Conservation (phyloP, 2,329 filamentous ascomycete genomes). For the Dactylellina cionopaga region DNA sequence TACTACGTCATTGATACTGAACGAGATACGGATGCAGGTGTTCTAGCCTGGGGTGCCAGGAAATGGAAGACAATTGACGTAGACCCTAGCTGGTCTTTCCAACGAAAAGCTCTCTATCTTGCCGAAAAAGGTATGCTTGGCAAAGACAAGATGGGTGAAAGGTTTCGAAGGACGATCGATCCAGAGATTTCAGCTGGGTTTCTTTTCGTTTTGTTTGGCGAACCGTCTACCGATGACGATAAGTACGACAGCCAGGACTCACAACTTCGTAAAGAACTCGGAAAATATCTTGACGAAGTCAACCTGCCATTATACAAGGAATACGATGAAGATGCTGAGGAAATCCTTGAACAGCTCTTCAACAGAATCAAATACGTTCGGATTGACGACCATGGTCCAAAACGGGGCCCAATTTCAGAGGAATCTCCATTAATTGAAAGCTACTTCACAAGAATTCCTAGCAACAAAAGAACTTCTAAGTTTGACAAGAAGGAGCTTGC, state of each 20-base stretch:
- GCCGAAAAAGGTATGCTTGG: conserved; percentile 75
- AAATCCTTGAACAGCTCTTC: conserved; percentile 88
- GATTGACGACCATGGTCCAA: conserved; percentile 90
- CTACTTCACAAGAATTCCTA: conserved; percentile 90
- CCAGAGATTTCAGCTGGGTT: conserved; percentile 76
- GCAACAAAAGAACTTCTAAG: conserved; percentile 79
- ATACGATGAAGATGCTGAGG: conserved; percentile 83
- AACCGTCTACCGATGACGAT: conserved; percentile 67
- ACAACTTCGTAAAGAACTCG: conserved; percentile 66
- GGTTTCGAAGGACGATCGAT: conserved; percentile 77
- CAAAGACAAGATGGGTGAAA: conserved; percentile 78
- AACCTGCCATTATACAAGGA: conserved; percentile 92
- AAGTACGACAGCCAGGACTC: conserved; percentile 66
- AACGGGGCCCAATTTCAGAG: conserved; percentile 79
- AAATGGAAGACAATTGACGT: conserved; percentile 64
- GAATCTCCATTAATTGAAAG: conserved; percentile 86
- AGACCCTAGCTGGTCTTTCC: conserved; percentile 62
- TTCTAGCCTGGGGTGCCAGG: conserved; percentile 76
- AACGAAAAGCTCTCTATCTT: conserved; percentile 71
- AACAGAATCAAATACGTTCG: conserved; percentile 95
- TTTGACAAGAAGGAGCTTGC: conserved; percentile 80
- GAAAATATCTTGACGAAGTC: conserved; percentile 77
- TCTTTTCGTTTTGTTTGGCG: conserved; percentile 74
- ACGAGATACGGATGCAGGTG: conserved; percentile 72
- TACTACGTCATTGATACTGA: conserved; percentile 88